Base-by-base conservation (phyloP, 495 filamentous ascomycete species). In the Daldinia caldariorum region DNA sequence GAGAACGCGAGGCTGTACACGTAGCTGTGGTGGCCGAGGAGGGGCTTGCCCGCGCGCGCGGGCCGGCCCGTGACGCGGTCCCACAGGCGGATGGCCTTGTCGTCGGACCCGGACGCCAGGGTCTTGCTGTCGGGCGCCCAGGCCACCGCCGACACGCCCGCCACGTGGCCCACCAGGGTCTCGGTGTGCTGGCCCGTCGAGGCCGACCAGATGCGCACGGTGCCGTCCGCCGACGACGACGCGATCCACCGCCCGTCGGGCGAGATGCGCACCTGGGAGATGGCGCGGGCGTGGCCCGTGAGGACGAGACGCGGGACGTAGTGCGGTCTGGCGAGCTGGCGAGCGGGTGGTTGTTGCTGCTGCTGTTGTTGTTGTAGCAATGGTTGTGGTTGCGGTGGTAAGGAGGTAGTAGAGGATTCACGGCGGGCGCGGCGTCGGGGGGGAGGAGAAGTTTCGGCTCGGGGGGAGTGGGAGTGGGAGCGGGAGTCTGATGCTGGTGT, bases 31-130 rank as follows among this genome's bases (percentile, higher is more conserved):
- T 99, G 95, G 45, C 95, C 94, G 34, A 89, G 79, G 68, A 97
- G 84, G 7, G 91, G 88, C 22, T 81, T 80, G 80, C 63, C 63
- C 1, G 77, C 90, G 83, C 70, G 90, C 75, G 84, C 89, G 1
- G 80, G 79, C 47, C 85, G 79, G 64, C 91, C 91, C 0, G 92
- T 94, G 13, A 87, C 80, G 16, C 92, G 85, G 77, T 97, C 91
- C 95, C 95, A 99, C 4, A 98, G 83, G 1, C 95, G 87, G 63
- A 99, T 97, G 0, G 91, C 89, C 77, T 98, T 99, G 83, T 99
- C 95, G 78, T 99, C 95, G 29, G 91, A 94, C 9, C 95, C 95
- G 16, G 93, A 94, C 0, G 94, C 96, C 50, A 99, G 84, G 2
- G 89, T 91, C 70, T 89, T 85, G 41, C 90, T 92, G 78, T 97